A percentile compares a stretch with the other conserved stretches of the same genome.
Conservation (phyloP, 331 rosid species). For the Quercus lobata region DNA sequence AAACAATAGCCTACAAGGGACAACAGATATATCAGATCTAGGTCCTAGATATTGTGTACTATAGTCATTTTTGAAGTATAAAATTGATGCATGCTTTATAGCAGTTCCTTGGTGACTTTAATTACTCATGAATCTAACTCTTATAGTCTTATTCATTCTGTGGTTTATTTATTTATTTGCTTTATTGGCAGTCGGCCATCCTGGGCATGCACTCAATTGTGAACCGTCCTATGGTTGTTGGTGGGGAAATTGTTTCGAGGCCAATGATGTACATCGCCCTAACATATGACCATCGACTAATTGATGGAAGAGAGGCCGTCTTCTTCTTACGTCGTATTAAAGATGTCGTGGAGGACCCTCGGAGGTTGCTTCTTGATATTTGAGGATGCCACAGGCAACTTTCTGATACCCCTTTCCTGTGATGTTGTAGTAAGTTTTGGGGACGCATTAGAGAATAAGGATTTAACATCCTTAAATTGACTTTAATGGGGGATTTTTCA, state of each 20-base stretch:
- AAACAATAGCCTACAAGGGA: neutral
- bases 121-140: neutral
- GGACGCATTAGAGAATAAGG: too few species aligned
- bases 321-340: constrained; percentile 59
- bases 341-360: constrained; percentile 62
- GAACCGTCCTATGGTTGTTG: constrained; percentile 58
- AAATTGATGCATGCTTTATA: neutral
- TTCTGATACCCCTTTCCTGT: neutral
- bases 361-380: constrained; percentile 57
- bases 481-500: neutral
- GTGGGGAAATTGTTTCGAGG: constrained; percentile 44
- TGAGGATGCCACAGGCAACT: constrained; percentile 22
- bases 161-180: neutral
- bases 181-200: constrained; percentile 45
- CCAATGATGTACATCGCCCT: constrained; percentile 65
- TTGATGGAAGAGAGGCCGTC: constrained; percentile 63
- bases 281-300: constrained; percentile 58
- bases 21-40: neutral
- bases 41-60: neutral
- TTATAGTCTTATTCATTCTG: neutral
- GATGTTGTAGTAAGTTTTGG: too few species aligned
- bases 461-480: too few species aligned
- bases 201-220: constrained; percentile 59
- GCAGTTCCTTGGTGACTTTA: neutral
- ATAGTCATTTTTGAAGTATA: neutral